A percentile compares a stretch with the other conserved stretches of the same genome.
phyloP scores from a whole-genome alignment of 345 rosid species.

The Raphanus raphanistrum region DNA sequence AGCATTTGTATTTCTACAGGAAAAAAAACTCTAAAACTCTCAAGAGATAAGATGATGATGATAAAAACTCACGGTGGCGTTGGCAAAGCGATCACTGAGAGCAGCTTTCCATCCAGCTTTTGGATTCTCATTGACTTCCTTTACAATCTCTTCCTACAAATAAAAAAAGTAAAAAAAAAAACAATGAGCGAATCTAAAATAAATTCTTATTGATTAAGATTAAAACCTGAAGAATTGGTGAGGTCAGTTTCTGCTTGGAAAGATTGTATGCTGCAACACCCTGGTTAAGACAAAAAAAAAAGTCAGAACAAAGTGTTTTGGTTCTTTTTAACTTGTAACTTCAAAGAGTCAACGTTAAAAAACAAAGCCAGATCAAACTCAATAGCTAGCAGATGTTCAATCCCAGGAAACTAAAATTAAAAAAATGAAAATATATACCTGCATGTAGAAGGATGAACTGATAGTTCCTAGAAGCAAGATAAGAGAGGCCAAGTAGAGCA shows the following conservation, averaged over 20 bases:
- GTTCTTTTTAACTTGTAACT: too few species aligned
- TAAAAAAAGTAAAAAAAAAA: too few species aligned
- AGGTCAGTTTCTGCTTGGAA: slow-evolving; percentile 59
- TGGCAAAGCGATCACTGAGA: slow-evolving; percentile 60
- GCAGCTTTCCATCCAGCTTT: slow-evolving; percentile 89
- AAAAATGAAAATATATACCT: too few species aligned
- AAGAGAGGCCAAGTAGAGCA: background rate
- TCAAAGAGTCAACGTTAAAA: slow-evolving; percentile 1
- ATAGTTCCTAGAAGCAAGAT: slow-evolving; percentile 22
- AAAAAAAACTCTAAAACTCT: too few species aligned
- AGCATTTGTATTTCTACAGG: too few species aligned
- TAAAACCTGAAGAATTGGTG: slow-evolving; percentile 78
- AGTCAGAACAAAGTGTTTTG: too few species aligned
- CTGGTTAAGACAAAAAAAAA: slow-evolving; percentile 38
- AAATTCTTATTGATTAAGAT: too few species aligned
- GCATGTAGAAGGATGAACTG: background rate
- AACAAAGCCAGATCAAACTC: slow-evolving; percentile 15
- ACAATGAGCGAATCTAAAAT: too few species aligned
- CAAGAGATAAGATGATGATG: too few species aligned
- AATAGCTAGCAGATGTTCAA: background rate
- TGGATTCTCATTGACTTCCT: slow-evolving; percentile 69
- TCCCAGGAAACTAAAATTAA: too few species aligned
- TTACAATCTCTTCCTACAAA: slow-evolving; percentile 64
- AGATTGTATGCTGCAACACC: slow-evolving; percentile 44
- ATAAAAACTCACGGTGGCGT: slow-evolving; percentile 60